Base-by-base conservation (phyloP, 768 basidiomycete genomes). In the Amanita rimosa region DNA sequence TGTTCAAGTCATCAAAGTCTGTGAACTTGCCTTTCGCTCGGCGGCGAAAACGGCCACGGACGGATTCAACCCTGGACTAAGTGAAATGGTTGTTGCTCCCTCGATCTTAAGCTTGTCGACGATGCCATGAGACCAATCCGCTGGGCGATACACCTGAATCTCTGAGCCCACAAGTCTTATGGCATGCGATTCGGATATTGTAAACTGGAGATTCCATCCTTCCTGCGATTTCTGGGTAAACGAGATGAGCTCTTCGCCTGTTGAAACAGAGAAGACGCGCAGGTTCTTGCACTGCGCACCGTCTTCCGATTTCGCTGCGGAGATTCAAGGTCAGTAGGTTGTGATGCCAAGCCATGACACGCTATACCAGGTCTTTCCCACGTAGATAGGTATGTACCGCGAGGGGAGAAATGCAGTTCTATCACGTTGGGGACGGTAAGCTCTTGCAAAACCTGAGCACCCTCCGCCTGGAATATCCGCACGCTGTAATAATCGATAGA, bases 271-370 rank as follows among this genome's bases (percentile, higher is more conserved):
- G 73, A 93, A 99, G 54, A 97, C 74, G 51, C 88, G 82, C 52
- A 94, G 79, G 63, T 99, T 99, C 71, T 88, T 94, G 74, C 95
- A 88, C 65, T 92, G 90, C 2, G 78, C 62, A 48, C 87, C 90
- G 55, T 93, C 93, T 62, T 92, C 94, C 44, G 87, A 76, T 68
- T 96, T 96, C 58, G 81, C 79, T 77, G 54, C 4, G 21, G 44
- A 44, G 49, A n/a, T 13, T 22, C 36, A 38, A 9, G 44, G 41
- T 36, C 41, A 36, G 17, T 35, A 21, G 22, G 38, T 14, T 17
- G 44, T 29, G 27, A 34, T 27, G 39, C 33, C 6, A 48, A 10
- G 7, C 22, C 11, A 41, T 7, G 33, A 47, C 7, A 49, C 11
- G 46, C 63, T 73, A 45, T 58, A 82, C 81, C 71, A 56, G 85